Base-by-base conservation (phyloP, 2,329 filamentous ascomycete genomes). In the Alternaria alternata region DNA sequence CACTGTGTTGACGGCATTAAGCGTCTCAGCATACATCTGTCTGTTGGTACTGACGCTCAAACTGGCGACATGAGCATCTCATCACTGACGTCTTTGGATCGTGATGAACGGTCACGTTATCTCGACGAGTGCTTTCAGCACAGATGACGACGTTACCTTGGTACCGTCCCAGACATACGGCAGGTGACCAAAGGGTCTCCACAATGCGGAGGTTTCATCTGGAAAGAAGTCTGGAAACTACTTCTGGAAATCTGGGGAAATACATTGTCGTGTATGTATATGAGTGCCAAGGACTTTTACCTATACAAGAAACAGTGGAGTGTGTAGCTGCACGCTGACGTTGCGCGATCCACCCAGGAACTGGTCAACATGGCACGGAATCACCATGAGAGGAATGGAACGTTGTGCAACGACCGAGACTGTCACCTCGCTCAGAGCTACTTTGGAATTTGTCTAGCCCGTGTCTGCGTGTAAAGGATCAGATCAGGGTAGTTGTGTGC, bases 1-100 rank as follows among this genome's bases (percentile, higher is more conserved):
- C 3, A 81, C 88, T 44, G 83, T 88, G 28, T 74, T 90, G 75
- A 89, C 88, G 14, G 85, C 83, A 24, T 74, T 90, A 72, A 89
- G 86, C 70, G 76, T 89, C 16, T 86, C 85, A 12, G 88, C 88
- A 26, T 90, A 89, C 71, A 79, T 84, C 26, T 86, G 82, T 59
- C 78, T 90, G 68, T 80, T 90, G 62, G 85, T 84, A 30, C 79
- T 90, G 70, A 89, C 86, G 4, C 66, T 89, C 69, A 82, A 81
- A 62, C 76, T 88, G 28, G 67, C 70, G 14, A 61, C 16, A 24
- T 56, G 41, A 41, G 5, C 46, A 36, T 14, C 9, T 22, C 49
- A 24, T 8, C 16, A 42, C 16, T 2, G 22, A 1, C 5, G 8
- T 11, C 11, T 32, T 52, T 32, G 18, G 6, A 20, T 24, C 44